phyloP scores from a whole-genome alignment of 345 rosid genomes.

The Arabidopsis arenosa region DNA sequence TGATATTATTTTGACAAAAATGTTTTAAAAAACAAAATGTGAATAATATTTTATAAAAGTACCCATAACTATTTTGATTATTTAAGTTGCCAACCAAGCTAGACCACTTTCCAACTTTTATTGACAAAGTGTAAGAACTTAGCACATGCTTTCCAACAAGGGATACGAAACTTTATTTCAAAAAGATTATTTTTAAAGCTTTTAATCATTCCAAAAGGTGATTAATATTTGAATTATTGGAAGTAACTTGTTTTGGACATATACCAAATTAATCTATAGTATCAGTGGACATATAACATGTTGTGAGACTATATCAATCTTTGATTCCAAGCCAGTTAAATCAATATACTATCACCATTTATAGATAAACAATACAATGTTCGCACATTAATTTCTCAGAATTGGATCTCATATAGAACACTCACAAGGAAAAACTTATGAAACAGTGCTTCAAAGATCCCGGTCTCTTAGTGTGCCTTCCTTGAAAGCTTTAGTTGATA shows the following conservation, averaged over 20 bases:
- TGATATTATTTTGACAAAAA: constrained; percentile 9
- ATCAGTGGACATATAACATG: constrained; percentile 7
- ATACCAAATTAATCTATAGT: constrained; percentile 9
- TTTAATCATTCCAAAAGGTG: constrained; percentile 38
- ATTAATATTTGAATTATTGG: constrained; percentile 30
- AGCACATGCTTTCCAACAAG: constrained; percentile 49
- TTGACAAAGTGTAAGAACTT: constrained; percentile 32
- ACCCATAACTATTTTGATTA: constrained; percentile 22
- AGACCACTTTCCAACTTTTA: constrained; percentile 45
- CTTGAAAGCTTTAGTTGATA: too few species aligned
- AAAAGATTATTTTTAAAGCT: constrained; percentile 13
- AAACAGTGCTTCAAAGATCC: neutral
- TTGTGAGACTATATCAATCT: constrained; percentile 9
- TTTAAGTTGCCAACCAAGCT: constrained; percentile 46
- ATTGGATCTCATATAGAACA: neutral
- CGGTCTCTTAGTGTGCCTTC: too few species aligned
- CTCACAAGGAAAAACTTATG: neutral
- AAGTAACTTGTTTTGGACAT: constrained; percentile 12
- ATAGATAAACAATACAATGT: neutral
- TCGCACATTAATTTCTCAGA: neutral
- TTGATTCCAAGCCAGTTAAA: neutral
- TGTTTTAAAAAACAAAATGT: neutral
- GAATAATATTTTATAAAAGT: constrained; percentile 12
- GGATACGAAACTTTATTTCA: constrained; percentile 38
- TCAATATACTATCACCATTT: neutral